A percentile compares a stretch with the other conserved stretches of the same genome.
phyloP scores from a whole-genome alignment of 2,329 filamentous ascomycete species.

The Xylariomycetidae sp. region DNA sequence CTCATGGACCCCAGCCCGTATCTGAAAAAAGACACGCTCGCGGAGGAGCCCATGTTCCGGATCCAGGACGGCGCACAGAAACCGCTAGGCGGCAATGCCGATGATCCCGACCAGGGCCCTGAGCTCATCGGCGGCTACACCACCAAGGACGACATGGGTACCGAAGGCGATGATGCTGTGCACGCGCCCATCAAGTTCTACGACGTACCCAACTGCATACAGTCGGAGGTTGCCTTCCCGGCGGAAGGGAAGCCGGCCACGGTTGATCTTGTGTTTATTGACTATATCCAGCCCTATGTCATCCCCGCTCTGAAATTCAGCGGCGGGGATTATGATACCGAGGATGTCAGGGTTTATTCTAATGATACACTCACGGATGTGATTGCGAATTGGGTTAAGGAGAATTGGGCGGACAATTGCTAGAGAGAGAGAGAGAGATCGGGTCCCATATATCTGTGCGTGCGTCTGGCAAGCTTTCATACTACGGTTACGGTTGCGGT shows the following conservation, averaged over 20 bases:
- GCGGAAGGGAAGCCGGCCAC: conserved; percentile 51
- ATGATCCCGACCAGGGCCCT: conserved; percentile 16
- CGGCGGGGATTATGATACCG: conserved; percentile 42
- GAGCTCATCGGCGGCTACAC: conserved; percentile 63
- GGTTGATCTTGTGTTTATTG: conserved; percentile 86
- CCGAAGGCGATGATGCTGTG: conserved; percentile 84
- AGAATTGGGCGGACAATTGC: conserved; percentile 51
- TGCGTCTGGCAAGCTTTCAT: too few relatives aligned
- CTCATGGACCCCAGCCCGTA: conserved; percentile 20
- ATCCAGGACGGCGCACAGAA: conserved; percentile 17
- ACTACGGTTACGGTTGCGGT: too few relatives aligned
- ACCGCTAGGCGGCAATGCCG: conserved; percentile 9
- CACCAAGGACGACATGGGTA: conserved; percentile 75
- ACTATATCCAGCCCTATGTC: conserved; percentile 83
- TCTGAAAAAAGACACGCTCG: conserved; percentile 4
- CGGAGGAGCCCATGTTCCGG: conserved; percentile 1
- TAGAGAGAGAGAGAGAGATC: too few relatives aligned
- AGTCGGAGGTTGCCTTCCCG: conserved; percentile 60
- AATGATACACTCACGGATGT: conserved; percentile 50
- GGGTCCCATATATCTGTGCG: too few relatives aligned
- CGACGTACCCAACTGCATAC: conserved; percentile 75
- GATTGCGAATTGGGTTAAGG: conserved; percentile 50
- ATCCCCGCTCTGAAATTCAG: conserved; percentile 63
- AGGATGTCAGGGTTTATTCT: conserved; percentile 45
- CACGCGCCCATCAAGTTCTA: conserved; percentile 72